These are phyloP conservation scores for Orbilia brochopaga DNA, from an alignment of 2,329 filamentous ascomycete species.

Conservation along the genomic window DNA sequence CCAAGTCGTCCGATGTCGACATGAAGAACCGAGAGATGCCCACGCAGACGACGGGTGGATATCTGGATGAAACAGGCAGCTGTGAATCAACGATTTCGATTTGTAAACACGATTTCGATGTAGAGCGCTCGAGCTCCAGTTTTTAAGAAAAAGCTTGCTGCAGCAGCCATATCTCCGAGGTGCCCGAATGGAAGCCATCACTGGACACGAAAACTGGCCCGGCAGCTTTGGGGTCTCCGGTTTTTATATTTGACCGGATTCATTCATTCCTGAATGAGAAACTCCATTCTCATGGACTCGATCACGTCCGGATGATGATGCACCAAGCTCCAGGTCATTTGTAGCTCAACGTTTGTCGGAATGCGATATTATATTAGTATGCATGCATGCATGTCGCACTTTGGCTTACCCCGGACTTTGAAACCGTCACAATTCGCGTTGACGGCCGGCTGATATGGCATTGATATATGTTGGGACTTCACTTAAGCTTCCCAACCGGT, in stretches of 20 bases:
- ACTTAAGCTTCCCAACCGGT: neutral
- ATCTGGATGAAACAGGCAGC: slow-evolving; percentile 24
- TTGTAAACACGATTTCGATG: neutral
- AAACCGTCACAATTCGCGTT: neutral
- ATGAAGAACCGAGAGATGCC: neutral
- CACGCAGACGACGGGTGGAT: neutral
- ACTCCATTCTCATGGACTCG: neutral
- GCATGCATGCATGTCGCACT: neutral
- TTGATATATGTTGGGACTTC: slow-evolving; percentile 2
- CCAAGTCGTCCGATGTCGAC: slow-evolving; percentile 41
- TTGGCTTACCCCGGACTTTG: neutral
- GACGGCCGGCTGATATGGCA: too few species aligned
- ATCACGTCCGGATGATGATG: neutral
- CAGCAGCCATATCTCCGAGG: neutral
- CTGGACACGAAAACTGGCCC: neutral
- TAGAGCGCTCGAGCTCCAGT: neutral
- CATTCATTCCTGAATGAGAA: neutral
- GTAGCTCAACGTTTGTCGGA: neutral
- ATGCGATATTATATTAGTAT: neutral
- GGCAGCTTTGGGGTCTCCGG: neutral
- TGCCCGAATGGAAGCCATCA: neutral
- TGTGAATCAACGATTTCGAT: neutral
- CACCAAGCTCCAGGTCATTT: neutral
- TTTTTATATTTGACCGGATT: neutral
- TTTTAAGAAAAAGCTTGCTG: neutral